phyloP scores from a whole-genome alignment of 2,329 filamentous ascomycete species.

The Curvularia eragrostidis region DNA sequence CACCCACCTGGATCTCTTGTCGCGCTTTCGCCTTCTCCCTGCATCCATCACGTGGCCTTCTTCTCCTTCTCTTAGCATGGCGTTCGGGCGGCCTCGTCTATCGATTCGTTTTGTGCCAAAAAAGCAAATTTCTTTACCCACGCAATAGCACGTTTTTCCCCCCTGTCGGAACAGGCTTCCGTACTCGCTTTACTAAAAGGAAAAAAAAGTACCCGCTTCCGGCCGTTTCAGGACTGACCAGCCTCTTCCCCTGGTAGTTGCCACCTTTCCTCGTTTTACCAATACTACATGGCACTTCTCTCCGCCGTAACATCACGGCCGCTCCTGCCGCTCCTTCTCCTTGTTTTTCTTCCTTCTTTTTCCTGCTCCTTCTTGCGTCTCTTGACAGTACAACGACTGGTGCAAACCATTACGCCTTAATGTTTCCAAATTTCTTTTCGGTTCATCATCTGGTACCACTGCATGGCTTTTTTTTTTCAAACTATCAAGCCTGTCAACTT shows the following conservation, averaged over 20 bases:
- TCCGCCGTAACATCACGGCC: constrained; percentile 26
- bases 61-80: constrained; percentile 44
- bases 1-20: constrained; percentile 19
- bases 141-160: constrained; percentile 26
- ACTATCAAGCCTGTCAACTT: constrained; percentile 16
- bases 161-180: constrained; percentile 26
- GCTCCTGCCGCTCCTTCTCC: not conserved
- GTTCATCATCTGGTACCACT: constrained; percentile 31
- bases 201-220: constrained; percentile 35
- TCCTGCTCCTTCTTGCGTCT: not conserved
- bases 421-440: constrained; percentile 24
- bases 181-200: constrained; percentile 41
- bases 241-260: constrained; percentile 16
- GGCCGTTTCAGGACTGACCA: constrained; percentile 41
- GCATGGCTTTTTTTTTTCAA: constrained; percentile 14
- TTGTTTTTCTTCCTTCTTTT: not conserved
- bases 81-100: constrained; percentile 39
- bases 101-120: constrained; percentile 27
- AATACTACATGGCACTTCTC: constrained; percentile 2
- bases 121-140: constrained; percentile 33
- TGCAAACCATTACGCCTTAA: constrained; percentile 26
- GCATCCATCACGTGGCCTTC: constrained; percentile 30
- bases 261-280: constrained; percentile 2
- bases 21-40: constrained; percentile 12
- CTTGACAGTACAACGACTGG: constrained; percentile 26